Percentiles rank a stretch among this genome's conserved stretches.
Conservation (phyloP, 176 grass and related monocot species). For the Ensete glaucum region DNA sequence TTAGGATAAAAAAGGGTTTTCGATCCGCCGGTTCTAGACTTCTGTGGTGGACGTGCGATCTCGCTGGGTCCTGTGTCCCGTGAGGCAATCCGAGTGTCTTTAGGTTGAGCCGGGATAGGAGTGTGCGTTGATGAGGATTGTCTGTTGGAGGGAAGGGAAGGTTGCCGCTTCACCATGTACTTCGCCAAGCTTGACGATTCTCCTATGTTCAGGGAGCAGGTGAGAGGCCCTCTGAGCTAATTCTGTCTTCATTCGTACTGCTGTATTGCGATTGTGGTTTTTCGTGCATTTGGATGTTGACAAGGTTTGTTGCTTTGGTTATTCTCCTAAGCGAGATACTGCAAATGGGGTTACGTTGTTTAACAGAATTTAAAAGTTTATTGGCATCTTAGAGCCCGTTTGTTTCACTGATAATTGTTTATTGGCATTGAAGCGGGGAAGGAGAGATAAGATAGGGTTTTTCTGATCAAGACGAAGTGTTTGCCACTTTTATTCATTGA, state of each 20-base stretch:
- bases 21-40: neutral
- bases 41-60: neutral
- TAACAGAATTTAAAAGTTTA: neutral
- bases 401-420: neutral
- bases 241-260: neutral
- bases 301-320: neutral
- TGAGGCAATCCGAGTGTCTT: neutral
- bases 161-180: constrained; percentile 42
- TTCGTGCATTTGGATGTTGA: neutral
- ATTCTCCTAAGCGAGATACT: neutral
- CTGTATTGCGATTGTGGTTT: neutral
- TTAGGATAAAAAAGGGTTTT: neutral
- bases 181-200: constrained; percentile 97
- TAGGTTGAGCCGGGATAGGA: neutral
- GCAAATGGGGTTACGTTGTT: neutral
- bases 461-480: too few relatives aligned
- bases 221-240: constrained; percentile 17
- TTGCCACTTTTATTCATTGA: too few relatives aligned
- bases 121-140: constrained; percentile 30
- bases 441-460: too few relatives aligned
- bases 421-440: neutral
- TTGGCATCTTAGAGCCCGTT: neutral
- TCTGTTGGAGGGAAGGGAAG: constrained; percentile 21
- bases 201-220: constrained; percentile 98
- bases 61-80: neutral